Evolutionary conservation across 345 rosid genomes (phyloP).

Genomic region (Gossypium raimondii): DNA sequence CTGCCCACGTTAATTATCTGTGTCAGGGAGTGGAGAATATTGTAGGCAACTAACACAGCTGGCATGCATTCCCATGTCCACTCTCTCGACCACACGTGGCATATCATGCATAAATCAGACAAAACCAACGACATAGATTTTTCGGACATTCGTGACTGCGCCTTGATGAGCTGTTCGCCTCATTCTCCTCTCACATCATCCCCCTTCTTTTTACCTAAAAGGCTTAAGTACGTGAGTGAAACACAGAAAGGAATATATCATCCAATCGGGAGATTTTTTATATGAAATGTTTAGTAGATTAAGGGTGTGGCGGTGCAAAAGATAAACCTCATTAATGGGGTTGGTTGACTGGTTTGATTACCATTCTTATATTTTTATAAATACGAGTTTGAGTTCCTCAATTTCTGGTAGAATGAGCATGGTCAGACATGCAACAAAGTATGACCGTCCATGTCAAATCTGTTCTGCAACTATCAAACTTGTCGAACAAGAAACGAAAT

Average conservation of each 20-base stretch:
- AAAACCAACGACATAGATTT: background rate
- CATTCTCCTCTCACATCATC: background rate
- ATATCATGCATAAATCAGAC: background rate
- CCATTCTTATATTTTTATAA: background rate
- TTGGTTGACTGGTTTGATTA: background rate
- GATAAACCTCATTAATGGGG: background rate
- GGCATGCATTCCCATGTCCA: constrained; percentile 12
- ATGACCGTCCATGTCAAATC: background rate
- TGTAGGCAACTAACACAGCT: constrained; percentile 3
- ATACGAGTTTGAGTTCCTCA: no score
- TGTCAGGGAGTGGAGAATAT: background rate
- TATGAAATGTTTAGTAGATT: no score
- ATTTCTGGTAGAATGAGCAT: no score
- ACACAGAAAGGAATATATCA: no score
- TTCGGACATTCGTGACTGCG: background rate
- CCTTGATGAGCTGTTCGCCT: constrained; percentile 15
- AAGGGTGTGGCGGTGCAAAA: background rate
- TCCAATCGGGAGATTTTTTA: no score
- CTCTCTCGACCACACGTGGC: background rate
- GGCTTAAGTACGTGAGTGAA: no score
- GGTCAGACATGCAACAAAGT: background rate
- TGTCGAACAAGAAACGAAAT: background rate
- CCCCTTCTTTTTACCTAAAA: no score
- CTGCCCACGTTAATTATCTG: background rate
- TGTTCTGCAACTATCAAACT: no score